These are phyloP conservation scores for Penicillium paxilli DNA, from an alignment of 495 filamentous ascomycete species.

Conservation along the genomic window DNA sequence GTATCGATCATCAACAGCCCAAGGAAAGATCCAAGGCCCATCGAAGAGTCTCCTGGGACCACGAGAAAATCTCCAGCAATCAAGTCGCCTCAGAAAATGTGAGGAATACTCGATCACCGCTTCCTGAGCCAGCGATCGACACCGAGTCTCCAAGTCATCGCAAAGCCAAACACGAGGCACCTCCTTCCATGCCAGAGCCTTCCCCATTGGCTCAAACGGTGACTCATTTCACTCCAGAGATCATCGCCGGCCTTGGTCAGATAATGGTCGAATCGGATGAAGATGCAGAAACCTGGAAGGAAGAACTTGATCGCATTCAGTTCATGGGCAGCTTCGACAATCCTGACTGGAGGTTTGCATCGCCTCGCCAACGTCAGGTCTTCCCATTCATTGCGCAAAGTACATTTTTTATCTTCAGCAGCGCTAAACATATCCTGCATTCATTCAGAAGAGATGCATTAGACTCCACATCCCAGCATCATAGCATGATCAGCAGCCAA, in stretches of 20 bases:
- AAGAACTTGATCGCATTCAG: slow-evolving; percentile 43
- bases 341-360: slow-evolving; percentile 40
- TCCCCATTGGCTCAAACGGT: slow-evolving; percentile 35
- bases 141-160: slow-evolving; percentile 20
- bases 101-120: slow-evolving; percentile 3
- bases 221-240: slow-evolving; percentile 43
- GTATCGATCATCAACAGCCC: slow-evolving; percentile 15
- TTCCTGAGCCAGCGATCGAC: slow-evolving; percentile 8
- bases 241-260: slow-evolving; percentile 37
- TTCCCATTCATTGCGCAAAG: slow-evolving; percentile 69
- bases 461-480: slow-evolving; percentile 3
- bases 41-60: slow-evolving; percentile 48
- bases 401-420: slow-evolving; percentile 71
- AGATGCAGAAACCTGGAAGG: slow-evolving; percentile 40
- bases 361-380: slow-evolving; percentile 37
- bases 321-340: slow-evolving; percentile 39
- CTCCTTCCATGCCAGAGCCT: slow-evolving; percentile 9
- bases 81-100: slow-evolving; percentile 11
- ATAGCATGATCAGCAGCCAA: slow-evolving; percentile 7
- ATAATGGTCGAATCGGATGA: slow-evolving; percentile 37
- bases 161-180: slow-evolving; percentile 15
- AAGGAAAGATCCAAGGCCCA: slow-evolving; percentile 33
- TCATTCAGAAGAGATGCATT: slow-evolving; percentile 59
- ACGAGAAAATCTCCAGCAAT: slow-evolving; percentile 39
- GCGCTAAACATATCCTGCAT: slow-evolving; percentile 58